Evolutionary conservation across 116 monocot genomes (phyloP).

Genomic region (Zostera marina): DNA sequence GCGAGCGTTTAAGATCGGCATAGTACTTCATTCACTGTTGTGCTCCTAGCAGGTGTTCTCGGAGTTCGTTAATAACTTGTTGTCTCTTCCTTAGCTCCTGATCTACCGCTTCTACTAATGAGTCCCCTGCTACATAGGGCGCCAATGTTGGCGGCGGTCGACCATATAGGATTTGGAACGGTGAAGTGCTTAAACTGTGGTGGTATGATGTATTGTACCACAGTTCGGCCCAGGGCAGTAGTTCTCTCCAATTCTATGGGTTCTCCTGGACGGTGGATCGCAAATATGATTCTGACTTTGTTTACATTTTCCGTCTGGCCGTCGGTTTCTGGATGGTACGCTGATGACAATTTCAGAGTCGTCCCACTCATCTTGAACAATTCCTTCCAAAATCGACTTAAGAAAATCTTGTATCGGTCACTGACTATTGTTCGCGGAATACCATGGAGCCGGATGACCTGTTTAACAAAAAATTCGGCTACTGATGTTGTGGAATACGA

Average conservation of each 20-base stretch:
- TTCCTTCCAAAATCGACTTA: neutral
- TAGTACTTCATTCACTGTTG: neutral
- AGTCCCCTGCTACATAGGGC: fast-evolving
- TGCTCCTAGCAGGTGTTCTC: neutral
- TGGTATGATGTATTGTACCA: neutral
- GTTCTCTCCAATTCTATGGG: neutral
- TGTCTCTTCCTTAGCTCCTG: neutral
- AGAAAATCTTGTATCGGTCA: neutral
- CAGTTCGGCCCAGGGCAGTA: neutral
- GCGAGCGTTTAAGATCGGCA: too few species aligned
- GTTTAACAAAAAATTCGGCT: too few species aligned
- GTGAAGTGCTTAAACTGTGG: fast-evolving
- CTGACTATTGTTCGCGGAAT: neutral
- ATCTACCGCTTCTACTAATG: neutral
- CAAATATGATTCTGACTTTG: neutral
- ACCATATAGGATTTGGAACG: neutral
- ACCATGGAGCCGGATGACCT: too few species aligned
- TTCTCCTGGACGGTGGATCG: neutral
- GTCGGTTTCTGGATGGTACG: neutral
- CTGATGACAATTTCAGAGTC: neutral
- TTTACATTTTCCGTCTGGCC: neutral
- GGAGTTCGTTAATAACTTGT: neutral
- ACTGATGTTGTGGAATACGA: too few species aligned
- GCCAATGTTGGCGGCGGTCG: neutral
- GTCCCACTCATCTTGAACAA: neutral